These are phyloP conservation scores for Aspergillus sojae DNA, from an alignment of 2,329 filamentous ascomycete genomes.

Conservation along the genomic window DNA sequence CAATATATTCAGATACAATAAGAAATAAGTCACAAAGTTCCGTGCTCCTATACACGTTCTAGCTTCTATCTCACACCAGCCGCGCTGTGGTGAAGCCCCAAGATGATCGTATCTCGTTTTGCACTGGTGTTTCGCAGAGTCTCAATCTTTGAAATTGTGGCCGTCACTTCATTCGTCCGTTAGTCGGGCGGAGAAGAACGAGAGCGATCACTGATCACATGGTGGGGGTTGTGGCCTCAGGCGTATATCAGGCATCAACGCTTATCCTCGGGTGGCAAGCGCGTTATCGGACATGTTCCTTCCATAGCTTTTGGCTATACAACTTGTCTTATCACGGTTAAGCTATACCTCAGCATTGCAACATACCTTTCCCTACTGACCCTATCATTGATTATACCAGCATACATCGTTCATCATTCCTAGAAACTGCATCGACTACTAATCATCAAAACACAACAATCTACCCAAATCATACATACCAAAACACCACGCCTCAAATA, in stretches of 20 bases:
- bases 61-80: slow-evolving; percentile 6
- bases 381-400: not conserved
- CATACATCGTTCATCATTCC: not conserved
- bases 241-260: slow-evolving; percentile 19
- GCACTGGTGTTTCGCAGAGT: slow-evolving; percentile 8
- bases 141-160: slow-evolving; percentile 34
- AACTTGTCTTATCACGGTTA: not conserved
- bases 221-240: slow-evolving; percentile 24
- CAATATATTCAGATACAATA: slow-evolving; percentile 14
- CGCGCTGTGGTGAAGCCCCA: slow-evolving; percentile 16
- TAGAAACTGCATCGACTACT: not conserved
- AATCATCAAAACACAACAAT: not conserved
- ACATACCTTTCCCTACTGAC: not conserved
- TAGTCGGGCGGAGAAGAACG: slow-evolving; percentile 20
- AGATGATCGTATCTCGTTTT: slow-evolving; percentile 4
- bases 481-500: not conserved
- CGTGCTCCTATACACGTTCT: not conserved
- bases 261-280: slow-evolving; percentile 25
- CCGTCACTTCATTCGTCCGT: slow-evolving; percentile 33
- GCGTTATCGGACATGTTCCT: slow-evolving; percentile 11
- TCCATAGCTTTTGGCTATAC: not conserved
- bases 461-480: not conserved
- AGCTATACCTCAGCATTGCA: not conserved
- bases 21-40: slow-evolving; percentile 9
- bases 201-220: slow-evolving; percentile 26